Evolutionary conservation across 768 basidiomycete species (phyloP), one percentile per base, ranked within the genome.

Genomic region (Lentinula detonsa): DNA sequence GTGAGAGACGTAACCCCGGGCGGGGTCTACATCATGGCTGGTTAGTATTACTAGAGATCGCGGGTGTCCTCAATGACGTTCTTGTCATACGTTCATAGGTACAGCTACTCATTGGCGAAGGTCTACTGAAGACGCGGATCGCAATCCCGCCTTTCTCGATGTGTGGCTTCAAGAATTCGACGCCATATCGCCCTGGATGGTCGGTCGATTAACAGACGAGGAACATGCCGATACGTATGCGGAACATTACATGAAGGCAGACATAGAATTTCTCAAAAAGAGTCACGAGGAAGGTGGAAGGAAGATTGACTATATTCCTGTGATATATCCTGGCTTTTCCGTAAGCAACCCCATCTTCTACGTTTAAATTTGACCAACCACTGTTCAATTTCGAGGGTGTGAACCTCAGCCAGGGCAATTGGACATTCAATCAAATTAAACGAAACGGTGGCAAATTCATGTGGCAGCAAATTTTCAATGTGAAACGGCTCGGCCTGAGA

Each of bases 171-270:
- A 85, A n/a, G 84, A 84, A 23, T 90, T 91, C 62, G 90, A 91
- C 63, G 87, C 88, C 3, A 82, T 92, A 60, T 88, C 85, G 21
- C 92, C 92, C 6, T 93, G 91, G 91, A 90, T 87, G 5, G 79
- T 93, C 9, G 92, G 91, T 3, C 76, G 89, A 37, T 92, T 84
- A 69, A 74, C 73, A 18, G 80, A 78, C 62, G 81, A 84, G 62
- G 76, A 78, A 46, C 84, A 84, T 13, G 88, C 85, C 1, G 88
- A 91, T 57, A 62, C 70, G 5, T 92, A 86, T 70, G 83, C 83
- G 7, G 78, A 83, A 65, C 77, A 78, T 9, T 85, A 81, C 52
- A 84, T 90, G 71, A 84, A 81, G 56, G 80, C 74, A 0, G 92
- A 94, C 69, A 72, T 84, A 2, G 84, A 85, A 43, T 70, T 85